Conservation (phyloP, 2,329 filamentous ascomycete genomes). For the Endocalyx cinctus region DNA sequence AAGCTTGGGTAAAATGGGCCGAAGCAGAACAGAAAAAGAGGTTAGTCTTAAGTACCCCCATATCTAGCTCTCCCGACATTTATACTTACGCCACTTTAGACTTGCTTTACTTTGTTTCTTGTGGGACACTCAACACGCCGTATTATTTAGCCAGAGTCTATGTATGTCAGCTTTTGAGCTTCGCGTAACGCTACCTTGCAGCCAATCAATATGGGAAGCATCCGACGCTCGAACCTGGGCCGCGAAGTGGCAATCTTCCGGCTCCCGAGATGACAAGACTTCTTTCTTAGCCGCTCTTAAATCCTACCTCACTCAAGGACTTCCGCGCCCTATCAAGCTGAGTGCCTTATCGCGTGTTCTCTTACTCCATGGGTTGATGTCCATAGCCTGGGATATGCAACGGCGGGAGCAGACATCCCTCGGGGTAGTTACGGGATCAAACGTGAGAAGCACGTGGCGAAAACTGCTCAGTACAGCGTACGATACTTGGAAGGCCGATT, state of each 20-base stretch:
- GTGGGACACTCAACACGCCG: slow-evolving; percentile 62
- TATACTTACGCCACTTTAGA: slow-evolving; percentile 21
- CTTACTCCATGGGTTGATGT: slow-evolving; percentile 58
- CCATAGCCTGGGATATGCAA: slow-evolving; percentile 57
- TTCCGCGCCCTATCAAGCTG: too few relatives aligned
- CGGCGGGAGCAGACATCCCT: slow-evolving; percentile 58
- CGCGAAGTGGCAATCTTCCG: too few relatives aligned
- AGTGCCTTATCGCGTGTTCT: slow-evolving; percentile 50
- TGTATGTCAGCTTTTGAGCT: slow-evolving; percentile 64
- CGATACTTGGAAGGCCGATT: slow-evolving; percentile 54
- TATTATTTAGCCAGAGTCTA: slow-evolving; percentile 60
- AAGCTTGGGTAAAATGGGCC: slow-evolving; percentile 49
- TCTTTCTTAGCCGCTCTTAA: background rate
- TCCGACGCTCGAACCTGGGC: slow-evolving; percentile 47
- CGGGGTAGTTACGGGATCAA: too few relatives aligned
- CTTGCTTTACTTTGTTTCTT: slow-evolving; percentile 57
- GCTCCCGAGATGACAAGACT: too few relatives aligned
- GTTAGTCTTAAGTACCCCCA: slow-evolving; percentile 20
- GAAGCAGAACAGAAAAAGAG: slow-evolving; percentile 56
- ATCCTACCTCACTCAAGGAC: background rate
- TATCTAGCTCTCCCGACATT: background rate
- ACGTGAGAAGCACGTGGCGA: slow-evolving; percentile 47
- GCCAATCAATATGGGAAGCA: slow-evolving; percentile 54
- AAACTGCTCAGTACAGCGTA: slow-evolving; percentile 52
- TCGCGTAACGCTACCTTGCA: slow-evolving; percentile 50